phyloP scores from a whole-genome alignment of 306 rosid species.

The Dryas drummondii region DNA sequence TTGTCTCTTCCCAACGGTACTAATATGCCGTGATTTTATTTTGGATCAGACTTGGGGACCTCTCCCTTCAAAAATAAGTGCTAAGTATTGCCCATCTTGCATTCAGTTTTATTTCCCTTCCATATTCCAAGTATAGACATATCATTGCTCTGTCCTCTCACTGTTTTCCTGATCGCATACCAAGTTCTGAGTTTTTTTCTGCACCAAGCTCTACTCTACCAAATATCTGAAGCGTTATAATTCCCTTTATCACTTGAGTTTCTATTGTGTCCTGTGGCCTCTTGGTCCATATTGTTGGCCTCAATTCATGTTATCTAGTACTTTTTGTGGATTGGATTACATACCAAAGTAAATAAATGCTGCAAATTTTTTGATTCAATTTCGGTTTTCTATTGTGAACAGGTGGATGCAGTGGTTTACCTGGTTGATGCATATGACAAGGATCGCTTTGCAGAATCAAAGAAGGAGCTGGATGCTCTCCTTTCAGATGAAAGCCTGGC shows the following conservation, averaged over 20 bases:
- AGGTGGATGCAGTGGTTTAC: conserved; percentile 60
- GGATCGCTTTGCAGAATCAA: conserved; percentile 47
- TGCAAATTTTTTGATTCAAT: background rate
- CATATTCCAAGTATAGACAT: background rate
- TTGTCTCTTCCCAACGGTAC: background rate
- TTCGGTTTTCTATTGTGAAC: conserved; percentile 2
- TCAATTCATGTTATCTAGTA: background rate
- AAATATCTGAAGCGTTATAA: background rate
- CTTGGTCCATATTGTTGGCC: background rate
- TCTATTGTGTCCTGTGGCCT: background rate
- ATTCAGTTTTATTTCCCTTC: background rate
- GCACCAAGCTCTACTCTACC: background rate
- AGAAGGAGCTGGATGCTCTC: conserved; percentile 52
- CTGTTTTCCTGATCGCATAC: background rate
- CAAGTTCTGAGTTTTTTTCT: background rate
- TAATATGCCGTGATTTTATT: background rate
- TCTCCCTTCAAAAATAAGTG: background rate
- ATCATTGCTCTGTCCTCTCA: background rate
- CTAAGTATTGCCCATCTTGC: background rate
- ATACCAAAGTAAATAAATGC: conserved; percentile 9
- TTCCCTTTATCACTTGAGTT: background rate
- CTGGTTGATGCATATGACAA: conserved; percentile 53
- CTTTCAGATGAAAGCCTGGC: conserved; percentile 52
- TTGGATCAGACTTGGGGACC: background rate
- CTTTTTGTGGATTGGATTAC: background rate